phyloP scores from a whole-genome alignment of 352 stramenopile genomes.

The Globisporangium nodosum region DNA sequence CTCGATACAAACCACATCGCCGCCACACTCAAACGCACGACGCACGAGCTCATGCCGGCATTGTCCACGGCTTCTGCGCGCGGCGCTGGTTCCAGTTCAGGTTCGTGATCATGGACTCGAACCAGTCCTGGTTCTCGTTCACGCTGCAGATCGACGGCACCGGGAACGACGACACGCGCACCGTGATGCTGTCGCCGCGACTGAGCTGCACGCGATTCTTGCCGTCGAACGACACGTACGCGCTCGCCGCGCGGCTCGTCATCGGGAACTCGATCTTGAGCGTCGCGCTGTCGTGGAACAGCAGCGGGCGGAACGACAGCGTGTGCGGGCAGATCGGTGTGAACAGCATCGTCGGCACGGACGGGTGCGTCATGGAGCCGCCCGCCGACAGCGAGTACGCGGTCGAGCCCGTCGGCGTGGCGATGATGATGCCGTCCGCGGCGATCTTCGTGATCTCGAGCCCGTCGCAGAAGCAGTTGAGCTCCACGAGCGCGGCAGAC shows the following conservation, averaged over 20 bases:
- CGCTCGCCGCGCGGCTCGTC: conserved; percentile 59
- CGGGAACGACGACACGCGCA: conserved; percentile 85
- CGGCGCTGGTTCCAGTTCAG: conserved; percentile 91
- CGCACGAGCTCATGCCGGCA: conserved; percentile 10
- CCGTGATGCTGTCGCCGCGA: conserved; percentile 79
- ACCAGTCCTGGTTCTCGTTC: conserved; percentile 91
- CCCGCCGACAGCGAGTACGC: conserved; percentile 97
- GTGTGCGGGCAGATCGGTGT: conserved; percentile 99
- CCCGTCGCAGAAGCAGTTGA: conserved; percentile 97
- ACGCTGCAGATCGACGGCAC: conserved; percentile 82
- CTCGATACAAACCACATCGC: background rate
- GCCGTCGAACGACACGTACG: conserved; percentile 90
- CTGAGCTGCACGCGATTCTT: conserved; percentile 87
- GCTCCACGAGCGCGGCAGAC: conserved; percentile 87
- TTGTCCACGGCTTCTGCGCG: conserved; percentile 69
- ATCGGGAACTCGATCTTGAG: conserved; percentile 88
- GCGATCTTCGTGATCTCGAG: conserved; percentile 94
- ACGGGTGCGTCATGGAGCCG: conserved; percentile 97
- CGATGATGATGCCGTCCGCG: conserved; percentile 98
- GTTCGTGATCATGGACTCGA: conserved; percentile 89
- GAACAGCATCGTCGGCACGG: conserved; percentile 96
- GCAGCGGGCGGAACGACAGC: conserved; percentile 89
- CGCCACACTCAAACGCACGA: background rate
- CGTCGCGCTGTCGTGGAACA: conserved; percentile 89
- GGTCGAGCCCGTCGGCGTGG: conserved; percentile 96